Base-by-base conservation (phyloP, 331 rosid genomes). In the Malus hybrid region DNA sequence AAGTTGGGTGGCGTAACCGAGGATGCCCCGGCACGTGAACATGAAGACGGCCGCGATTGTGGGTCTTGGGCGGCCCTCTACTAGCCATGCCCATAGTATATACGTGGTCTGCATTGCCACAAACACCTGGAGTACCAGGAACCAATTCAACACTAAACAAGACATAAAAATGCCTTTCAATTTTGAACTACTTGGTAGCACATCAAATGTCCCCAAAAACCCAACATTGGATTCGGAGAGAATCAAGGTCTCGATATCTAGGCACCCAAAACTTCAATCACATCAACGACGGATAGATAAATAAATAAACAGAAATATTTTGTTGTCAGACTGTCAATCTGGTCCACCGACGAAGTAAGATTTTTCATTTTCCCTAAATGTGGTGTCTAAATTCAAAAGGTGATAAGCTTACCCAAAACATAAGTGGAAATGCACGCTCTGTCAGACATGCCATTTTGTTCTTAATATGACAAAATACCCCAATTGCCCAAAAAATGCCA, bases 11-110 rank as follows among this genome's bases (percentile, higher is more conserved):
- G 99, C 84, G 68, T 86, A 94, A 1, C 99, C 99, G 5, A 92
- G 87, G 73, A 94, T 86, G 36, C 99, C 99, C 60, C 99, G 91
- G 78, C 96, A 94, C 0, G 99, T 94, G 88, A 94, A 94, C 96
- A 92, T 94, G 88, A 94, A 94, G 1, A 94, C 69, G 12, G 99
- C 65, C 0, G 99, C 65, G 32, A 94, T 90, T 10, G 97, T 90
- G 5, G 99, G 87, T 75, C 97, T 83, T 8, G 96, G 93, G 3
- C 99, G 90, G 15, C 99, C 97, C 85, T 94, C 99, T 18, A 94
- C 69, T 12, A 94, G 61, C 90, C 91, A 94, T 7, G 96, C 79
- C 96, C 97, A 92, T 32, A 92, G 32, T n/a, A 94, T 94, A 27
- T 94, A 94, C 5, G 80, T 85, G 9, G 96, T 87, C 88, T 94